Evolutionary conservation across 2,329 filamentous ascomycete species (phyloP), one percentile per base, ranked within the genome.

Genomic region (Pseudopithomyces chartarum): DNA sequence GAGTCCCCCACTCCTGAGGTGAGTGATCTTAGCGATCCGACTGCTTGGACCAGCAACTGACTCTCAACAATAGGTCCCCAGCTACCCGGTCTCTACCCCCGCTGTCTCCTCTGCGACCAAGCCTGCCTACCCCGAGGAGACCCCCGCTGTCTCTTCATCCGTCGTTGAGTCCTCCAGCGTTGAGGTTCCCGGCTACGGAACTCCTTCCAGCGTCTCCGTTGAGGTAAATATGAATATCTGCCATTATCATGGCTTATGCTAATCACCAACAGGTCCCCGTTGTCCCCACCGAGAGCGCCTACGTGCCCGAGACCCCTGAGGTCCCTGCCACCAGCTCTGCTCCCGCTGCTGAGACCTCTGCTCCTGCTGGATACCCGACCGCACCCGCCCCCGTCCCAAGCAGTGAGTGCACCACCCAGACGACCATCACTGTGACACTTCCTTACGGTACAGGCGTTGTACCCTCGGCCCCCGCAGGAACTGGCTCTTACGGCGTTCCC

Each of bases 361-460:
- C 36, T 46, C 59, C 63, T 36, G 34, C 51, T 33, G 56, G 49
- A 20, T 50, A 57, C 32, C 54, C 54, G 11, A 49, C 29, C 32
- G 42, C 50, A 23, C 43, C 64, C 48, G 62, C 62, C 15, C 53
- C 64, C 46, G 62, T 61, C n/a, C 53, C 42, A 29, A 23, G 23
- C 26, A 33, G 69, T 45, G 57, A 69, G 55, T 80, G 78, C 58
- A 69, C 73, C 46, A 73, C 77, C 67, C 79, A 76, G 66, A 68
- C 70, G 56, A 81, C 79, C 60, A 69, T 75, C 61, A 72, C 76
- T 55, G 69, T 80, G 60, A 81, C 79, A 43, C 64, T 81, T 60
- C 72, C 70, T 23, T 66, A 69, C 44, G n/a, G n/a, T n/a, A n/a
- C n/a, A n/a, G n/a, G n/a, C n/a, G n/a, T n/a, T n/a, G n/a, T n/a